These are phyloP conservation scores for Lolium rigidum DNA, from an alignment of 176 grass and related monocot species.

Conservation along the genomic window DNA sequence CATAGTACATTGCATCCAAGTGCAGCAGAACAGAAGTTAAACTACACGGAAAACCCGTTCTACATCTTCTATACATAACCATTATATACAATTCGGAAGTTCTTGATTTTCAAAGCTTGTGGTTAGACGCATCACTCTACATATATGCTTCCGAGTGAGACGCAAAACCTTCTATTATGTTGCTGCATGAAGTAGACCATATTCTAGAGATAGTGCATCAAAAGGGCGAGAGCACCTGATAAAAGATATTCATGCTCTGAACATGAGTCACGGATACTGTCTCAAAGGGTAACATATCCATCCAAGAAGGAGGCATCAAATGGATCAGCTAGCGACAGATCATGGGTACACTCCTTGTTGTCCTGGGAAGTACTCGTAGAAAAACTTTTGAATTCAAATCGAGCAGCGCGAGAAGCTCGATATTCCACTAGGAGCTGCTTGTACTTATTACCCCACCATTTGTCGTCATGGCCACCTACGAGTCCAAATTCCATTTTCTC, in stretches of 20 bases:
- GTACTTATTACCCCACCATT: not conserved
- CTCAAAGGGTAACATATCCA: not conserved
- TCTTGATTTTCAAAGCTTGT: not conserved
- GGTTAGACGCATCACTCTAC: not conserved
- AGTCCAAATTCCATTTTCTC: slow-evolving; percentile 2
- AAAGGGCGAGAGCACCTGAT: not conserved
- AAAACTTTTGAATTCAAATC: not conserved
- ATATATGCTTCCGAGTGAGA: not conserved
- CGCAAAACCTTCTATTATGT: not conserved
- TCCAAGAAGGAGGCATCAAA: not conserved
- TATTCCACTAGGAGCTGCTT: not conserved
- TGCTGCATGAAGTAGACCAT: not conserved
- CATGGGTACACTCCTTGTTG: not conserved
- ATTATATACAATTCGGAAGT: not conserved
- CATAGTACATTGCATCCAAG: not conserved
- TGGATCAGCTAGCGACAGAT: not conserved
- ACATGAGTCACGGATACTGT: not conserved
- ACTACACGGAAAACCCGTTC: not conserved
- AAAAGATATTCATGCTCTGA: not conserved
- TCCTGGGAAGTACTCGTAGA: not conserved
- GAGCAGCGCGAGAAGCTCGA: not conserved
- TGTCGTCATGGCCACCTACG: not conserved
- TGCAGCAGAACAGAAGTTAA: not conserved
- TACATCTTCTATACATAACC: not conserved
- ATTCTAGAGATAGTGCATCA: not conserved